Percentiles rank a stretch among this genome's conserved stretches.
Evolutionary conservation across 2,329 filamentous ascomycete species (phyloP).

Genomic region (Pestalotiopsis sp.): DNA sequence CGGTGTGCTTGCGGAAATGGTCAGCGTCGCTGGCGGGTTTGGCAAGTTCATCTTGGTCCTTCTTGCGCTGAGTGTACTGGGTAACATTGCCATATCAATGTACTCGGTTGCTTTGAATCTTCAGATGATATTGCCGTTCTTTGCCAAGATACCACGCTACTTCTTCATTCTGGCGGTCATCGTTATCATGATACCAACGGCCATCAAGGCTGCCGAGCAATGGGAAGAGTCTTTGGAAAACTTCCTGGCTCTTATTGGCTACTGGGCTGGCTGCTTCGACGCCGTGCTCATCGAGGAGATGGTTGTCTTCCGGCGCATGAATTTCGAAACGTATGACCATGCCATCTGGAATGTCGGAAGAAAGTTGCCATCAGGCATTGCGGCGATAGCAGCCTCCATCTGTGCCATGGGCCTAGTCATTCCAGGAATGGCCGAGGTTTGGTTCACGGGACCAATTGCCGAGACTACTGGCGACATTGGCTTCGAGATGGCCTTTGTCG

Average conservation of each 20-base stretch:
- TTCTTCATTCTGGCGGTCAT: constrained; percentile 42
- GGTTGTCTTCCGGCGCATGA: constrained; percentile 48
- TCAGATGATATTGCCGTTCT: constrained; percentile 42
- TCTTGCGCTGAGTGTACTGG: constrained; percentile 39
- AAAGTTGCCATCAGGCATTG: constrained; percentile 47
- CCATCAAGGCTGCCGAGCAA: constrained; percentile 40
- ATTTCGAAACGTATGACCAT: constrained; percentile 48
- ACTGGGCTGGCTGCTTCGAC: constrained; percentile 47
- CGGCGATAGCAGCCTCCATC: constrained; percentile 48
- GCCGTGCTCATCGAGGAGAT: constrained; percentile 47
- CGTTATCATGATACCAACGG: constrained; percentile 42
- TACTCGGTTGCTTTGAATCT: constrained; percentile 42
- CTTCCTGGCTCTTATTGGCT: constrained; percentile 47
- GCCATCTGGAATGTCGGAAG: constrained; percentile 49
- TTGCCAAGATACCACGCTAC: constrained; percentile 42
- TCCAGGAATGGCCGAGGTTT: constrained; percentile 45
- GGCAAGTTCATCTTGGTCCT: constrained; percentile 41
- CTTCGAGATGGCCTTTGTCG: constrained; percentile 46
- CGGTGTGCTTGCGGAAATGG: constrained; percentile 26
- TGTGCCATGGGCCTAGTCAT: constrained; percentile 49
- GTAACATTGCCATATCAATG: constrained; percentile 40
- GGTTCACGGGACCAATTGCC: constrained; percentile 47
- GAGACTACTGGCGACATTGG: constrained; percentile 46
- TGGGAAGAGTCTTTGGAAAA: constrained; percentile 46
- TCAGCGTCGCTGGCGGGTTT: constrained; percentile 31